Evolutionary conservation across 257 asterid species (phyloP), one percentile per base, ranked within the genome.

Genomic region (Nicotiana attenuata): DNA sequence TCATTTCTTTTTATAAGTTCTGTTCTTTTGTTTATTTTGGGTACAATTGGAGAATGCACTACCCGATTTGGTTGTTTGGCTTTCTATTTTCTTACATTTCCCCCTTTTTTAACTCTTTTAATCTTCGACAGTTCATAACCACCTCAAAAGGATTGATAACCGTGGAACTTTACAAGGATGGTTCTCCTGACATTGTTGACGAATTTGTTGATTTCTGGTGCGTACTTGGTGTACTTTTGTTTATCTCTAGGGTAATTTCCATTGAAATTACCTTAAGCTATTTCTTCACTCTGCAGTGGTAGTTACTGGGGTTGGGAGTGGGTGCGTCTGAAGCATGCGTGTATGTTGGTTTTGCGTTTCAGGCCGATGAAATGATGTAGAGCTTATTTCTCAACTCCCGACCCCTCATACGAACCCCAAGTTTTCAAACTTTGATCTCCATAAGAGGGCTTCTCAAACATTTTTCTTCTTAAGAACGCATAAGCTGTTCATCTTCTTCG

Each of bases 121-220:
- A 29, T 55, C 60, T 84, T 81, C 78, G 77, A 77, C 89, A 96
- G 99, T 90, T 90, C 80, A 89, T 96, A 81, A 88, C 82, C 63
- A 96, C 98, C 24, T 89, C 98, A 78, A 94, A 94, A 88, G 99
- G 99, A 85, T 86, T 87, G 41, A 88, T 96, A 65, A 92, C 91
- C 75, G 98, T 88, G 79, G 98, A 96, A 89, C 95, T 96, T 52
- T 93, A 87, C 91, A 92, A 89, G 87, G 99, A 96, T 75, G 94
- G 98, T 77, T 92, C 98, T 83, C 92, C 97, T 41, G 97, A 92
- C 83, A 91, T 88, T 76, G 97, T 96, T 84, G 88, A 81, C 50
- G 92, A 92, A 83, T 96, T 96, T 88, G 78, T 94, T 81, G 85
- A 87, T 65, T 85, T 91, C 53, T 91, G 97, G 99, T 96, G 87